Conservation (phyloP, 345 rosid species). For the Limnanthes douglasii region DNA sequence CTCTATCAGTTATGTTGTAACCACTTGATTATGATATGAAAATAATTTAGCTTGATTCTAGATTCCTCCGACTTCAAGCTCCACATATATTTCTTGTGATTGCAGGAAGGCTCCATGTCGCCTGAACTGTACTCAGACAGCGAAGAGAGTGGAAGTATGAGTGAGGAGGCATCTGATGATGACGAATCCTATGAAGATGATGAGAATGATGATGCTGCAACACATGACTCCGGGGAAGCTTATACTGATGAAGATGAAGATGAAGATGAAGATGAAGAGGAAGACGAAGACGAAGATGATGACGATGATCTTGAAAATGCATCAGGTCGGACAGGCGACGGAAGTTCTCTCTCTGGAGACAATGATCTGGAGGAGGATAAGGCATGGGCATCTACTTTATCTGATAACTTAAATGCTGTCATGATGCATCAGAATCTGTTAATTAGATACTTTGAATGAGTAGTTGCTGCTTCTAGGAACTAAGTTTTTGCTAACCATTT, state of each 20-base stretch:
- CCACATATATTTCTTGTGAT: slow-evolving; percentile 11
- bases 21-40: too few relatives aligned
- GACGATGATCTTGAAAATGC: slow-evolving; percentile 39
- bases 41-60: slow-evolving; percentile 6
- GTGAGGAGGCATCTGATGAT: slow-evolving; percentile 75
- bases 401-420: too few relatives aligned
- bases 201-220: slow-evolving; percentile 22
- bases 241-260: slow-evolving; percentile 30
- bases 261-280: slow-evolving; percentile 21
- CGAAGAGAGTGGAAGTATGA: slow-evolving; percentile 69
- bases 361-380: slow-evolving; percentile 24
- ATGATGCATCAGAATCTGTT: too few relatives aligned
- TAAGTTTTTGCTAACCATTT: too few relatives aligned
- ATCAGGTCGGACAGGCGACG: slow-evolving; percentile 31
- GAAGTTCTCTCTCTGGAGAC: slow-evolving; percentile 24
- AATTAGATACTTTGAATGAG: too few relatives aligned
- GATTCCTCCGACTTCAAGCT: slow-evolving; percentile 13
- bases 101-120: slow-evolving; percentile 70
- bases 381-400: slow-evolving; percentile 22
- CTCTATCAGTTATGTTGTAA: too few relatives aligned
- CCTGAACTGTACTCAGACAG: slow-evolving; percentile 74
- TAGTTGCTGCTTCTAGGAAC: too few relatives aligned
- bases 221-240: slow-evolving; percentile 19
- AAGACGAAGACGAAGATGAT: slow-evolving; percentile 26
- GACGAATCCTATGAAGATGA: slow-evolving; percentile 70